Evolutionary conservation across 1,284 basidiomycete species (phyloP).

Genomic region (Fomes fomentarius): DNA sequence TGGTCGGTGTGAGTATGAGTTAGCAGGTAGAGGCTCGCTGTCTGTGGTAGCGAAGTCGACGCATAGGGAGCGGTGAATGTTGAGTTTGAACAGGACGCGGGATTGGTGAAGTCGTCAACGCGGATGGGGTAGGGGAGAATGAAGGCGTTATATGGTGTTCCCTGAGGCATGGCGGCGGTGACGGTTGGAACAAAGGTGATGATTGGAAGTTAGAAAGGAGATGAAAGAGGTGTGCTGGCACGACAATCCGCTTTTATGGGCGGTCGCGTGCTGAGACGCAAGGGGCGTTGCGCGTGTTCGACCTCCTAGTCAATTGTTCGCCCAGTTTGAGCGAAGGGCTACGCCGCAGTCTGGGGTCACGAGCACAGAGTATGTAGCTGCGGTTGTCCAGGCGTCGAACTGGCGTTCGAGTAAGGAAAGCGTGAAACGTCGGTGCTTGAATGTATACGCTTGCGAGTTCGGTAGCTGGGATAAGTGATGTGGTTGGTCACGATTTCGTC

Average conservation of each 20-base stretch:
- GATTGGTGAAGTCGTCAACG: conserved; percentile 73
- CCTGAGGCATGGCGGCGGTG: conserved; percentile 57
- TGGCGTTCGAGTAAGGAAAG: too few species aligned
- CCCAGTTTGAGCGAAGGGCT: too few species aligned
- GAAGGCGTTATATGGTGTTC: conserved; percentile 71
- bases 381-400: too few species aligned
- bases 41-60: conserved; percentile 38
- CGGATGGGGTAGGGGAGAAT: conserved; percentile 75
- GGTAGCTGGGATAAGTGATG: neutral
- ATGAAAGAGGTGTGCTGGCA: neutral
- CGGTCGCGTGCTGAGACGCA: neutral
- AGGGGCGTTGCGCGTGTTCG: neutral
- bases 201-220: neutral
- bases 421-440: neutral
- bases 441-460: neutral
- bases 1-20: conserved; percentile 89
- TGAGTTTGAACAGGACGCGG: neutral
- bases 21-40: conserved; percentile 72
- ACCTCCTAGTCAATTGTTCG: neutral
- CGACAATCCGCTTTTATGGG: neutral
- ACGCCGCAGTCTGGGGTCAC: neutral
- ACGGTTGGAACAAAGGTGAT: neutral
- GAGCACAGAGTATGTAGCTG: too few species aligned
- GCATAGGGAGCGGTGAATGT: neutral
- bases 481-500: neutral